These are phyloP conservation scores for Nicotiana benthamiana DNA, from an alignment of 257 asterid genomes.

Conservation along the genomic window DNA sequence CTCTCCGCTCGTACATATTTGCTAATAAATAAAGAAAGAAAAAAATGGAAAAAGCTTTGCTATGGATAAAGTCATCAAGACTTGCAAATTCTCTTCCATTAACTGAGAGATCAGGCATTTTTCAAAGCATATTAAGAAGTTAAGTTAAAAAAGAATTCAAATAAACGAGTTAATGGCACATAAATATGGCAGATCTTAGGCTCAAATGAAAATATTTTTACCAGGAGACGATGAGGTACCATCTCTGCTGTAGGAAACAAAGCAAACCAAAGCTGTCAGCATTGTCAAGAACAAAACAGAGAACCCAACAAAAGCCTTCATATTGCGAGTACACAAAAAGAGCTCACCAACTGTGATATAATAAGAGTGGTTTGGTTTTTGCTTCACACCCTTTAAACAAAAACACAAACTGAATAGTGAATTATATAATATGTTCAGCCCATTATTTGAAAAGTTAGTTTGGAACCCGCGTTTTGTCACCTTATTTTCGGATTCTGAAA, in stretches of 20 bases:
- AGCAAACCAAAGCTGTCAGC: slow-evolving; percentile 23
- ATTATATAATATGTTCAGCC: slow-evolving; percentile 15
- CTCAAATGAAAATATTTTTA: neutral
- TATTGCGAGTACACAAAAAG: slow-evolving; percentile 7
- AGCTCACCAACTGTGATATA: neutral
- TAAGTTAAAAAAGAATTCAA: neutral
- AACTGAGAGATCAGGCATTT: neutral
- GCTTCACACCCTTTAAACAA: neutral
- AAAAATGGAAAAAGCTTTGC: no score
- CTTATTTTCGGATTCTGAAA: slow-evolving; percentile 4
- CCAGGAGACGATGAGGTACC: slow-evolving; percentile 24
- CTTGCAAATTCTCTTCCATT: neutral
- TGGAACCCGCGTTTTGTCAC: slow-evolving; percentile 8
- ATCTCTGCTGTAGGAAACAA: slow-evolving; percentile 22
- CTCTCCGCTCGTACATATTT: no score
- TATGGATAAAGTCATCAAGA: neutral
- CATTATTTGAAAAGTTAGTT: slow-evolving; percentile 11
- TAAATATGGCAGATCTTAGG: neutral
- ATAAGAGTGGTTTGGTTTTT: neutral
- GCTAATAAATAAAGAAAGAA: neutral
- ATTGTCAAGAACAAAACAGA: slow-evolving; percentile 33
- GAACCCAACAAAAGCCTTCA: slow-evolving; percentile 46
- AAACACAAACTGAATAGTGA: neutral
- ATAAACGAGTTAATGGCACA: neutral
- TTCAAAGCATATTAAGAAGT: neutral